Percentiles rank a stretch among this genome's conserved stretches.
Conservation (phyloP, 352 stramenopile genomes). For the Phytophthora pini region DNA sequence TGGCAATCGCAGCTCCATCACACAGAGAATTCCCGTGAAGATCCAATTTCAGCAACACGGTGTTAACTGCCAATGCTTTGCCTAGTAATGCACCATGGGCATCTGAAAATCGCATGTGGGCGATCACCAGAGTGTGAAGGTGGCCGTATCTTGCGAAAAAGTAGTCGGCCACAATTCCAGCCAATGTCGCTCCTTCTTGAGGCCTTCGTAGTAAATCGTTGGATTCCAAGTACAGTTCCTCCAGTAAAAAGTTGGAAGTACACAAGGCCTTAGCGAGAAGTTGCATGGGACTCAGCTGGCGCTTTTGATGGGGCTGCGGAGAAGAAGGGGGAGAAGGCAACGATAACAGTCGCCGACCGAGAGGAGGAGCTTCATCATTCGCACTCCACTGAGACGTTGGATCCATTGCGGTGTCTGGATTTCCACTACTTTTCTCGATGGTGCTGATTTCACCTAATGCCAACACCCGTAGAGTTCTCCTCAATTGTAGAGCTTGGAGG, state of each 20-base stretch:
- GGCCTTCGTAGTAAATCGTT: constrained; percentile 44
- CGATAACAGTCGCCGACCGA: constrained; percentile 1
- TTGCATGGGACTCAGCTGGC: constrained; percentile 36
- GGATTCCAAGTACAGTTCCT: constrained; percentile 66
- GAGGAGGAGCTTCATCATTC: background rate
- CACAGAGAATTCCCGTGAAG: constrained; percentile 63
- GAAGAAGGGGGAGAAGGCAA: constrained; percentile 17
- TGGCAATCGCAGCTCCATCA: constrained; percentile 43
- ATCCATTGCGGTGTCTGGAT: constrained; percentile 2
- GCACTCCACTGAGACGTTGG: background rate
- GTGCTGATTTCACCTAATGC: constrained; percentile 48
- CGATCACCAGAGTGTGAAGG: constrained; percentile 51
- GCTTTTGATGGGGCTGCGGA: constrained; percentile 18
- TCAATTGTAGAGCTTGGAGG: constrained; percentile 46
- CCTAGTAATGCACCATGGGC: constrained; percentile 43
- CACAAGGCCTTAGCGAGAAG: constrained; percentile 45
- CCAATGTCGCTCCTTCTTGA: constrained; percentile 43
- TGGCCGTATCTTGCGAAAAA: constrained; percentile 79
- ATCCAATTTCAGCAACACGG: constrained; percentile 56
- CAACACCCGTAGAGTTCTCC: constrained; percentile 53
- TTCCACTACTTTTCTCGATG: constrained; percentile 6
- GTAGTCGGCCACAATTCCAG: constrained; percentile 64
- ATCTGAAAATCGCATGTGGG: constrained; percentile 55
- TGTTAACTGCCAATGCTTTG: constrained; percentile 64
- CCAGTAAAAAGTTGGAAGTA: constrained; percentile 66